Evolutionary conservation across 2,329 filamentous ascomycete genomes (phyloP).

Genomic region (Calonectria fujianensis): DNA sequence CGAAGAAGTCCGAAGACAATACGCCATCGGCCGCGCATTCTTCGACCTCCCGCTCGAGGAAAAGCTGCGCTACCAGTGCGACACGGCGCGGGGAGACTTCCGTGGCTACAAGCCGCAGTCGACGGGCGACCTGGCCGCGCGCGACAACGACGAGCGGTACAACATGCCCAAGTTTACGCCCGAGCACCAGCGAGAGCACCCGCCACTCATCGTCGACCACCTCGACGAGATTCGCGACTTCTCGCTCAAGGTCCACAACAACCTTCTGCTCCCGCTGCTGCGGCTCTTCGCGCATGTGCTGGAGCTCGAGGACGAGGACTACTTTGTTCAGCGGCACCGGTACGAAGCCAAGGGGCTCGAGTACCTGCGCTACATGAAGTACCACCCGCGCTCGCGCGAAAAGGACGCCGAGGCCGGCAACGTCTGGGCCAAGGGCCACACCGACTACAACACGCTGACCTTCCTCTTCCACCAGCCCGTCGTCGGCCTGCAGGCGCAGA

Average conservation of each 20-base stretch:
- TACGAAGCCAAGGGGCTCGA: constrained; percentile 29
- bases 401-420: constrained; percentile 63
- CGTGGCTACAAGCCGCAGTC: constrained; percentile 35
- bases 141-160: constrained; percentile 36
- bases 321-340: constrained; percentile 27
- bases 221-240: constrained; percentile 32
- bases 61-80: constrained; percentile 71
- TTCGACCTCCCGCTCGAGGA: constrained; percentile 71
- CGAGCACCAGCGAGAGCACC: constrained; percentile 28
- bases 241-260: constrained; percentile 27
- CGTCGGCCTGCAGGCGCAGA: constrained; percentile 72
- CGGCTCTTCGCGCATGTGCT: constrained; percentile 29
- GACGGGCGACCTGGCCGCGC: constrained; percentile 28
- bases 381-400: constrained; percentile 53
- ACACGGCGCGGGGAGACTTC: constrained; percentile 29
- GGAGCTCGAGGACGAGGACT: constrained; percentile 35
- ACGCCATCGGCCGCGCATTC: constrained; percentile 74
- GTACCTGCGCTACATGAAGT: constrained; percentile 76
- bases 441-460: constrained; percentile 74
- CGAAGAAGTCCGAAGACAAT: constrained; percentile 74
- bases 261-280: constrained; percentile 27
- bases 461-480: constrained; percentile 76
- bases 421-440: constrained; percentile 66
- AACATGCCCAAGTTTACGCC: constrained; percentile 38
- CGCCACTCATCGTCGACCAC: constrained; percentile 24